Percentiles rank a stretch among this genome's conserved stretches.
phyloP scores from a whole-genome alignment of 73 alveolate species.

The Breviolum minutum region DNA sequence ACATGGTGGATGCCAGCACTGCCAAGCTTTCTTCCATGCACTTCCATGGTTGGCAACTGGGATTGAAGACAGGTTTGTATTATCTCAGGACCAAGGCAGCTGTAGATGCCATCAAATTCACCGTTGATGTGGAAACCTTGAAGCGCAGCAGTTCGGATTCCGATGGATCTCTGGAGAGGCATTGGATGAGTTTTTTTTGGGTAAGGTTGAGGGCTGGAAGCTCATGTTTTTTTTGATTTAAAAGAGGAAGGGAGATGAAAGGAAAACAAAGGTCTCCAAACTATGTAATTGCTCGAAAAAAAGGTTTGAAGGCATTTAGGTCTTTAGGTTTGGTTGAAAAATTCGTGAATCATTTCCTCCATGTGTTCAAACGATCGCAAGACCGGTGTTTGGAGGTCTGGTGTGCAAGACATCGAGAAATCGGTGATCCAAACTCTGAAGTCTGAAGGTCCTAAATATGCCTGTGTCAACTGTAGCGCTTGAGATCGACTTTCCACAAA shows the following conservation, averaged over 20 bases:
- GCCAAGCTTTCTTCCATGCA: slow-evolving; percentile 96
- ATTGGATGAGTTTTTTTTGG: too few relatives aligned
- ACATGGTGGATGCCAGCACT: slow-evolving; percentile 59
- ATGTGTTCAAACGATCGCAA: background rate
- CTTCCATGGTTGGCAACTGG: slow-evolving; percentile 98
- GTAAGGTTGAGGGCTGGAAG: background rate
- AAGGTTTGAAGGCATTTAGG: too few relatives aligned
- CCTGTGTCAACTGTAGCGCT: slow-evolving; percentile 62
- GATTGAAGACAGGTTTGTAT: slow-evolving; percentile 98
- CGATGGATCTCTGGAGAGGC: slow-evolving; percentile 35
- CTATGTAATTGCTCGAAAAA: too few relatives aligned
- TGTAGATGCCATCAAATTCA: slow-evolving; percentile 98
- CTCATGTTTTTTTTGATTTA: too few relatives aligned
- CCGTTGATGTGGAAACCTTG: slow-evolving; percentile 98
- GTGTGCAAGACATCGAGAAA: slow-evolving; percentile 27
- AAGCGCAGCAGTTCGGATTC: slow-evolving; percentile 44
- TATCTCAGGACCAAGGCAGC: slow-evolving; percentile 98
- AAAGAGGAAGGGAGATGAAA: background rate
- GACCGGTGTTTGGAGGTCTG: background rate
- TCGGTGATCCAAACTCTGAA: slow-evolving; percentile 32
- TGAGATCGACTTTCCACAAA: background rate
- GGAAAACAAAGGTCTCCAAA: too few relatives aligned
- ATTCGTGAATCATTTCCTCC: too few relatives aligned
- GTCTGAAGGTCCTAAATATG: slow-evolving; percentile 55
- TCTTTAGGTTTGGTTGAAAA: too few relatives aligned